phyloP scores from a whole-genome alignment of 495 filamentous ascomycete species.

The Penicillium argentinense region DNA sequence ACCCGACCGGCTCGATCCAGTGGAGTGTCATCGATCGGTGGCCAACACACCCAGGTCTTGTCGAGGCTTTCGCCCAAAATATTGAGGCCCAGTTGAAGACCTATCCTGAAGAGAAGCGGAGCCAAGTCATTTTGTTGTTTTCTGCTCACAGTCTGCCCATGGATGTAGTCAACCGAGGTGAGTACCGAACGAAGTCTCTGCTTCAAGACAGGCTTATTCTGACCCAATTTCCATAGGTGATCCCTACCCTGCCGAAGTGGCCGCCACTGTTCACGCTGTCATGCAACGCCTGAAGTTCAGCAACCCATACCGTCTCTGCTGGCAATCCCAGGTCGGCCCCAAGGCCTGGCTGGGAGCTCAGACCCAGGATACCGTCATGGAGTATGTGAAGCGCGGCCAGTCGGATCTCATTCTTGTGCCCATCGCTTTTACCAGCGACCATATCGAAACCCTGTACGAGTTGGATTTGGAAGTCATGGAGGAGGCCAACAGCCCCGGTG shows the following conservation, averaged over 20 bases:
- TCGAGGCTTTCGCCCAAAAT: conserved; percentile 88
- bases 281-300: conserved; percentile 83
- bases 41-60: conserved; percentile 86
- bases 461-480: conserved; percentile 94
- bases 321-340: conserved; percentile 98
- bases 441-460: conserved; percentile 97
- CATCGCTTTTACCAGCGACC: conserved; percentile 96
- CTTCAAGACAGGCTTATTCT: conserved; percentile 20
- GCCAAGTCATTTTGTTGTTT: conserved; percentile 83
- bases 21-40: conserved; percentile 99
- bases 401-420: conserved; percentile 90
- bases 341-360: conserved; percentile 95
- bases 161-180: conserved; percentile 91
- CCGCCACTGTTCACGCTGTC: conserved; percentile 94
- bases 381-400: conserved; percentile 87
- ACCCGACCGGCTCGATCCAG: conserved; percentile 66
- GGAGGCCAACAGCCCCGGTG: conserved; percentile 71
- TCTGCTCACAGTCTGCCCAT: conserved; percentile 96
- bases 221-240: conserved; percentile 57
- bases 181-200: too few species aligned
- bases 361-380: conserved; percentile 80
- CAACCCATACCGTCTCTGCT: conserved; percentile 91
- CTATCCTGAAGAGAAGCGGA: conserved; percentile 76
- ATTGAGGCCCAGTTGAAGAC: conserved; percentile 78
- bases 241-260: conserved; percentile 95